Base-by-base conservation (phyloP, 345 rosid genomes). In the Sapria himalayana region DNA sequence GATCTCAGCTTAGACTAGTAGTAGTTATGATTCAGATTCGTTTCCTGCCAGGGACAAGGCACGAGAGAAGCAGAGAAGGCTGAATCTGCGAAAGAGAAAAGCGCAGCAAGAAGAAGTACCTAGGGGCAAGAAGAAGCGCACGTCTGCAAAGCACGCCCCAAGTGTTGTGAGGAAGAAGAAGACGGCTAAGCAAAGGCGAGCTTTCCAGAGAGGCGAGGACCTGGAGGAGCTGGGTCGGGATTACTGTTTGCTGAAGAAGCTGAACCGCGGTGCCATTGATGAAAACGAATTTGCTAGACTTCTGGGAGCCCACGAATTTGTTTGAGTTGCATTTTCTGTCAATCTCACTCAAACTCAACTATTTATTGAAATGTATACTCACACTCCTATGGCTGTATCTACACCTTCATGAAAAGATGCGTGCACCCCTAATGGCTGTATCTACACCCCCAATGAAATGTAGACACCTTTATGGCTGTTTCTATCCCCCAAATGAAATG, bases 1-100 rank as follows among this genome's bases (percentile, higher is more conserved):
- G n/a, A n/a, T n/a, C n/a, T n/a, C n/a, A n/a, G n/a, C n/a, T n/a
- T n/a, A n/a, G n/a, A n/a, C n/a, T n/a, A n/a, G n/a, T n/a, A n/a
- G n/a, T n/a, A n/a, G n/a, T n/a, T n/a, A n/a, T n/a, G n/a, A n/a
- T n/a, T n/a, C n/a, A n/a, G n/a, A n/a, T n/a, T n/a, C n/a, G n/a
- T n/a, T n/a, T n/a, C n/a, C n/a, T n/a, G n/a, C n/a, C 56, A 76
- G 93, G 85, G 93, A 89, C 39, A 89, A 69, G 61, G 56, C 52
- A 49, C 73, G 98, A 29, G 85, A 89, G 77, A 89, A 71, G 42
- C 93, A 82, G 57, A 72, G 98, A 46, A 51, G 51, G 54, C 67
- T 67, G 65, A 76, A 74, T 59, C 44, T 79, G 69, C 69, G 17
- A 50, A 57, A 14, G 19, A 82, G 68, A 68, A 79, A 69, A 66